Evolutionary conservation across 2,329 filamentous ascomycete species (phyloP).

Genomic region (Aspergillus floridensis): DNA sequence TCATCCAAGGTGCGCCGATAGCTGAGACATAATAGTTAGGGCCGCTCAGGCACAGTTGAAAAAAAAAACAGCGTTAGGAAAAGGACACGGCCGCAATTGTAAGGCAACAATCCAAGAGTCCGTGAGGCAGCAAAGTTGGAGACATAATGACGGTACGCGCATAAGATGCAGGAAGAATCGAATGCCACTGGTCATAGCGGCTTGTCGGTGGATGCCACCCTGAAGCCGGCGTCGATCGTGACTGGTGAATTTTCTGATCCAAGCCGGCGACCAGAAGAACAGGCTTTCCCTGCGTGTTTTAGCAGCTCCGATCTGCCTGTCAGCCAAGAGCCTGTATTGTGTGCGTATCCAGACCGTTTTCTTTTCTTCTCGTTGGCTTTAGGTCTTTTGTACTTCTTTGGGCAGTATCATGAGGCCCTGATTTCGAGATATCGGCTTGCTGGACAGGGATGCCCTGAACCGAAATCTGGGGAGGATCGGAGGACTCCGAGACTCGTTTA

Average conservation of each 20-base stretch:
- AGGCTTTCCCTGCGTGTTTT: slow-evolving; percentile 11
- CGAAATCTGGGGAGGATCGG: slow-evolving; percentile 1
- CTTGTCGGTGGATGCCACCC: slow-evolving; percentile 17
- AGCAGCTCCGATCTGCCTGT: slow-evolving; percentile 17
- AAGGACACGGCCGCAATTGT: slow-evolving; percentile 12
- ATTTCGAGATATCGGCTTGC: not conserved
- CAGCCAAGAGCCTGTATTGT: slow-evolving; percentile 11
- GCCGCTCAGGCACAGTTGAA: slow-evolving; percentile 13
- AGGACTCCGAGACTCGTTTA: not conserved
- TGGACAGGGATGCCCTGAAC: not conserved
- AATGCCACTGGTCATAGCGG: slow-evolving; percentile 15
- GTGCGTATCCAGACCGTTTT: slow-evolving; percentile 1
- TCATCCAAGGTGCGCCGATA: slow-evolving; percentile 7
- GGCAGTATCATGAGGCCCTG: not conserved
- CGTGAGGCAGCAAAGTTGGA: slow-evolving; percentile 19
- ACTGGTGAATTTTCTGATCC: slow-evolving; percentile 17
- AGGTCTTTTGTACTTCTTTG: not conserved
- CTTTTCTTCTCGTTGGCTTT: not conserved
- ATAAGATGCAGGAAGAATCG: slow-evolving; percentile 12
- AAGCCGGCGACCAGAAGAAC: slow-evolving; percentile 10
- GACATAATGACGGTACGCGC: slow-evolving; percentile 16
- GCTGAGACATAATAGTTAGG: slow-evolving; percentile 9
- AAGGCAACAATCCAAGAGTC: slow-evolving; percentile 16
- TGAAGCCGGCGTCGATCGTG: slow-evolving; percentile 13
- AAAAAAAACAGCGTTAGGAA: not conserved